These are phyloP conservation scores for Fusarium paranaense DNA, from an alignment of 2,329 filamentous ascomycete species.

Conservation along the genomic window DNA sequence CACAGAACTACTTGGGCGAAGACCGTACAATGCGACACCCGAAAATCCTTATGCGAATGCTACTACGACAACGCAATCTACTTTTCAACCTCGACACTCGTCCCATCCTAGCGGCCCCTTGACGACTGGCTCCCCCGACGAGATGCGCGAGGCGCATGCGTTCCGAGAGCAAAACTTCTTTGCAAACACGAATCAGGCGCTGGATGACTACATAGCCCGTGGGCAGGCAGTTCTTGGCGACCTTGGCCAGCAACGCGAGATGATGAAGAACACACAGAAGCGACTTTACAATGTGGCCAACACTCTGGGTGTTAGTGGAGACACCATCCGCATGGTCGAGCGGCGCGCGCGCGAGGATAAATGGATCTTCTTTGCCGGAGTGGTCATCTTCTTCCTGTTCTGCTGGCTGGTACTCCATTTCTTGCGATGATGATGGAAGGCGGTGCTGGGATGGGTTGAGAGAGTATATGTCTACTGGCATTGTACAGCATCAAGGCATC, in stretches of 20 bases:
- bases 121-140: conserved; percentile 66
- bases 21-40: conserved; percentile 83
- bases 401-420: conserved; percentile 93
- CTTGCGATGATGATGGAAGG: conserved; percentile 61
- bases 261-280: conserved; percentile 94
- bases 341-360: conserved; percentile 93
- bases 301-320: conserved; percentile 90
- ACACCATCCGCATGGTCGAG: conserved; percentile 98
- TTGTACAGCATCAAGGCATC: conserved; percentile 37
- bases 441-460: background rate
- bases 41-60: conserved; percentile 90
- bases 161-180: conserved; percentile 93
- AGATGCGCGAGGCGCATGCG: conserved; percentile 82
- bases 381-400: conserved; percentile 88
- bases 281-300: conserved; percentile 93
- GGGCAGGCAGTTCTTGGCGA: conserved; percentile 92
- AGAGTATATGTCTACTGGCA: conserved; percentile 13
- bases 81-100: conserved; percentile 57
- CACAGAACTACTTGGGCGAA: conserved; percentile 84
- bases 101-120: conserved; percentile 48
- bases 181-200: conserved; percentile 79
- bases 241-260: conserved; percentile 88
- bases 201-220: conserved; percentile 94
- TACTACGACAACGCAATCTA: conserved; percentile 49
- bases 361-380: conserved; percentile 95